Evolutionary conservation across 1,139 yeast genomes (phyloP), one percentile per base, ranked within the genome.

Genomic region (Starmera stellimalicola): DNA sequence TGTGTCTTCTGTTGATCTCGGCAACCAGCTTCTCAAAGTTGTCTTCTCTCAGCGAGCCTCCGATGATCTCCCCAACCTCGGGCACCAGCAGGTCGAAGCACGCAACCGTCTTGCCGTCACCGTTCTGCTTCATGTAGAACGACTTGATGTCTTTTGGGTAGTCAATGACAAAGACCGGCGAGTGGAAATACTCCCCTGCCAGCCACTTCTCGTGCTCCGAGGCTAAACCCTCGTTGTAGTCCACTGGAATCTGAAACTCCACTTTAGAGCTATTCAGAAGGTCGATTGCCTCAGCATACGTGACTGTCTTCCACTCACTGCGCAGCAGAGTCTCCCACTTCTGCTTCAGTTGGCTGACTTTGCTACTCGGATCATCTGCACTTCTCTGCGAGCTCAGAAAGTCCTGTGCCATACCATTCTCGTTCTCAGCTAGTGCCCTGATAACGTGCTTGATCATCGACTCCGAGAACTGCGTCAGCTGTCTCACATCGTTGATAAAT

Each of bases 161-260:
- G 52, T 88, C 84, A 0, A 94, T 87, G 14, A 93, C 83, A 55
- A 88, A 87, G 0, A 88, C 88, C 0, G 97, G 96, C 0, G 76
- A 67, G 27, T 70, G 52, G 54, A 77, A 81, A 39, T 78, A 60
- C 7, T 57, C 63, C 2, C 81, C 83, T 0, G 97, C 88, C 6
- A 93, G 60, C 78, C 84, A 84, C 55, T 84, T 88, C 56, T 93
- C 99, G 48, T 91, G 95, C 43, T 83, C 95, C 1, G 94, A 76
- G 36, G 75, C 74, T 17, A 93, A 59, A 0, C 79, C 70, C 27
- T 73, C 81, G 3, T 95, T 95, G 80, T 87, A 83, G 4, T 38
- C 41, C 1, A 77, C 66, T 34, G 57, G 45, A 40, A 55, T 57
- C 39, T 39, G 50, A 50, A 58, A 60, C 3, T 50, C 41, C 9